Conservation (phyloP, 305 asterid species). For the Ilex paraguariensis region DNA sequence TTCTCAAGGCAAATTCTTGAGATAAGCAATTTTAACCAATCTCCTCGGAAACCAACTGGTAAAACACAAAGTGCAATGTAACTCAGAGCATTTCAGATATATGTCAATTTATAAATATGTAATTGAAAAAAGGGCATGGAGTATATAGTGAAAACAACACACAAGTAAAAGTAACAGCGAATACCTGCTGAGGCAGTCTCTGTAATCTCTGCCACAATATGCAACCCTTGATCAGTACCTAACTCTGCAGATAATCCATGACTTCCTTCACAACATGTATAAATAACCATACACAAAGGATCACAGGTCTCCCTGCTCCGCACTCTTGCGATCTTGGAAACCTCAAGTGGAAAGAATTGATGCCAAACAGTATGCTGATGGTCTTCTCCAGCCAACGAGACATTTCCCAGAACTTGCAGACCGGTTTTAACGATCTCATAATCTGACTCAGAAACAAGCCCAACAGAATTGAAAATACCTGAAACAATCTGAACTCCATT, state of each 20-base stretch:
- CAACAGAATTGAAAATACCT: constrained; percentile 27
- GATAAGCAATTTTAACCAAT: constrained; percentile 62
- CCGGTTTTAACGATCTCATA: constrained; percentile 33
- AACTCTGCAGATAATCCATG: constrained; percentile 31
- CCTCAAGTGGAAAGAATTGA: constrained; percentile 43
- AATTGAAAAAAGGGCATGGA: neutral
- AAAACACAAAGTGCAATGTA: constrained; percentile 10
- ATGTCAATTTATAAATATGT: neutral
- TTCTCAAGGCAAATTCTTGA: constrained; percentile 52
- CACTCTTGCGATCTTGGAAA: constrained; percentile 53
- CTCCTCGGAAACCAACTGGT: constrained; percentile 63
- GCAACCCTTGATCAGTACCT: constrained; percentile 44
- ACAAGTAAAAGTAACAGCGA: neutral
- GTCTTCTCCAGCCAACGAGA: constrained; percentile 62
- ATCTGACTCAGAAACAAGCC: constrained; percentile 34
- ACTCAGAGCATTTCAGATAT: neutral
- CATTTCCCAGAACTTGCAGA: constrained; percentile 77
- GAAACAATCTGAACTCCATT: constrained; percentile 47
- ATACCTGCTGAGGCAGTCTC: constrained; percentile 55
- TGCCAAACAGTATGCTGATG: constrained; percentile 55
- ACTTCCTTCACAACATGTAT: constrained; percentile 50
- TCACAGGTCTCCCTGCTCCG: constrained; percentile 51
- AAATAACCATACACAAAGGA: constrained; percentile 71
- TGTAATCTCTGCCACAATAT: constrained; percentile 38
- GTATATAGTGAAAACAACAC: neutral